Conservation (phyloP, 805 yeast species). For the Lachancea mirantina region DNA sequence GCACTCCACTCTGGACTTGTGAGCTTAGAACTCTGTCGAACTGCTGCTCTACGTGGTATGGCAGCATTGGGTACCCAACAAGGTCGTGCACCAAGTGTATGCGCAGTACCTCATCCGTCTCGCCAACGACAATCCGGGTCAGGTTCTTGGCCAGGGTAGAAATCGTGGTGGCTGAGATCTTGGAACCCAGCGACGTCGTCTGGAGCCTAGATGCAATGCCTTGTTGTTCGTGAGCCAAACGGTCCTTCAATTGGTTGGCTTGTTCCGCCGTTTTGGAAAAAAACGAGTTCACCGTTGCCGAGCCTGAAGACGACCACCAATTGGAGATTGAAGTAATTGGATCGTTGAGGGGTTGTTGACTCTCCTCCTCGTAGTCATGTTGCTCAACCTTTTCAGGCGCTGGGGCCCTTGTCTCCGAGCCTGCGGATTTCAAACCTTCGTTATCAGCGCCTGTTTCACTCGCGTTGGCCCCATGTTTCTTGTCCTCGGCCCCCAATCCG, state of each 20-base stretch:
- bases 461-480: constrained; percentile 2
- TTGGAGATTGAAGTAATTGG: constrained; percentile 59
- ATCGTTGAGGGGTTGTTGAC: constrained; percentile 36
- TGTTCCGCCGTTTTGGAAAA: constrained; percentile 57
- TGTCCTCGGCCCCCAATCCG: too few relatives aligned
- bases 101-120: constrained; percentile 48
- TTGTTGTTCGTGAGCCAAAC: constrained; percentile 32
- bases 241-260: constrained; percentile 36
- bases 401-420: neutral
- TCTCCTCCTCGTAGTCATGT: constrained; percentile 15
- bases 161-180: constrained; percentile 19
- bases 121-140: constrained; percentile 30
- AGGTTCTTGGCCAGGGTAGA: constrained; percentile 29
- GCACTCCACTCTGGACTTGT: constrained; percentile 74
- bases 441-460: constrained; percentile 2
- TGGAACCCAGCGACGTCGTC: constrained; percentile 27
- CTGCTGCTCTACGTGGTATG: constrained; percentile 38
- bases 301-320: constrained; percentile 73
- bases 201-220: constrained; percentile 25
- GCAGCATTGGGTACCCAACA: constrained; percentile 44
- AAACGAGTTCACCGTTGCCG: constrained; percentile 53
- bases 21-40: constrained; percentile 55
- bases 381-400: neutral
- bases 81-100: constrained; percentile 65
- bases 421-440: constrained; percentile 9